Evolutionary conservation across 108 stramenopile genomes (phyloP), one percentile per base, ranked within the genome.

Genomic region (Phaeodactylum tricornutum): DNA sequence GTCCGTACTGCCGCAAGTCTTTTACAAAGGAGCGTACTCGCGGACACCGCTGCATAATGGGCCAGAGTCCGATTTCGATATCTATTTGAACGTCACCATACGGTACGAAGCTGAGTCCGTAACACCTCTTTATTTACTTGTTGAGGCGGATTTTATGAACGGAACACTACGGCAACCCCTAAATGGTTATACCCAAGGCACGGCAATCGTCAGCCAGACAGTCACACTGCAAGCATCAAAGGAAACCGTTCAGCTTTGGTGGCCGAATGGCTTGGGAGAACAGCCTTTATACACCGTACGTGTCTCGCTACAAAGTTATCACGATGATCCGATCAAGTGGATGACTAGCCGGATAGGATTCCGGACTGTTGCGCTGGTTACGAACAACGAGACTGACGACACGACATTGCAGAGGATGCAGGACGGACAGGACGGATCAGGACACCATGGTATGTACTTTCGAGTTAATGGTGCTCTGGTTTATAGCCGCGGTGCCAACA

Each of bases 381-480:
- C 72, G 15, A 47, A 7, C 36, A 62, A 73, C 23, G 72, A 73
- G 15, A 59, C 66, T 19, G 62, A 58, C 16, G 21, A 20, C 17
- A 29, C 54, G 5, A 29, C 23, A 6, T 8, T 31, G n/a, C 28
- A 51, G 11, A 53, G 1, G 39, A 39, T 17, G 44, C 32, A 34
- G 35, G 21, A 1, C 3, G 26, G 12, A 5, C 8, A 42, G 5
- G 68, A 69, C 57, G 73, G 68, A 11, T 41, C 67, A 35, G 57
- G 67, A 0, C 29, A 16, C 8, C 49, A 62, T 59, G 73, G 73
- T 12, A 74, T 82, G 71, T 77, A 56, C 40, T 65, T 75, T 42
- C 60, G 74, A n/a, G 55, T 82, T 15, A 82, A 82, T 42, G 81
- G 81, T 15, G 70, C 41, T 2, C 16, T 52, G 15, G 7, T 82